Evolutionary conservation across 2,329 filamentous ascomycete species (phyloP).

Genomic region (Cercospora sp.): DNA sequence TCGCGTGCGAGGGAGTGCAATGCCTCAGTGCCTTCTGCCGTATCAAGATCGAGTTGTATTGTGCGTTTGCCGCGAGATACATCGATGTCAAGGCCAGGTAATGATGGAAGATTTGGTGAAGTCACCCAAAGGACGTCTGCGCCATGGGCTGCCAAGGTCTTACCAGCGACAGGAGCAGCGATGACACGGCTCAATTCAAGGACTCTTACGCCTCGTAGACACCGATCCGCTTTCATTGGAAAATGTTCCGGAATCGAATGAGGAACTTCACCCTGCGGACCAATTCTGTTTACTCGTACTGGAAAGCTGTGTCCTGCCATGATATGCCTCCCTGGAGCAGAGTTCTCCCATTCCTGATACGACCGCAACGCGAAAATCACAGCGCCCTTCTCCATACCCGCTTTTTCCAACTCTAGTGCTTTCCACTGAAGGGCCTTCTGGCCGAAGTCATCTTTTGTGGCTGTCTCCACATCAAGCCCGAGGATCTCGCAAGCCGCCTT

Average conservation of each 20-base stretch:
- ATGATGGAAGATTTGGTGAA: slow-evolving; percentile 30
- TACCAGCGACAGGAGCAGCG: slow-evolving; percentile 34
- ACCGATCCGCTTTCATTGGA: slow-evolving; percentile 22
- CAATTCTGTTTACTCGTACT: neutral
- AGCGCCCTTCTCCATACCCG: slow-evolving; percentile 43
- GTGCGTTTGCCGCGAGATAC: slow-evolving; percentile 33
- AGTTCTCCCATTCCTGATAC: slow-evolving; percentile 54
- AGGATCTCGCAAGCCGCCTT: slow-evolving; percentile 48
- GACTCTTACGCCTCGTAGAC: slow-evolving; percentile 43
- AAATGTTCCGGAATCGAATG: slow-evolving; percentile 29
- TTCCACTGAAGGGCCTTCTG: slow-evolving; percentile 45
- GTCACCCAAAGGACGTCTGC: slow-evolving; percentile 38
- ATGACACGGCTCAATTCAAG: slow-evolving; percentile 35
- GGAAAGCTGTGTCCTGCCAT: neutral
- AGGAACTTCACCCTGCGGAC: neutral
- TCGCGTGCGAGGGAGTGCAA: slow-evolving; percentile 38
- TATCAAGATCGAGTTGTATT: slow-evolving; percentile 40
- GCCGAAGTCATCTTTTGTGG: slow-evolving; percentile 45
- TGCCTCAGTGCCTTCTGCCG: slow-evolving; percentile 25
- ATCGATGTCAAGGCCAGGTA: slow-evolving; percentile 34
- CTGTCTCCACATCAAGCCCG: slow-evolving; percentile 36
- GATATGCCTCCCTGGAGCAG: slow-evolving; percentile 42
- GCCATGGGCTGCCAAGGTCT: slow-evolving; percentile 35
- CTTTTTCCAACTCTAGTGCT: slow-evolving; percentile 51
- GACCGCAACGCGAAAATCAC: slow-evolving; percentile 55